Evolutionary conservation across 345 rosid genomes (phyloP).

Genomic region (thale cress (Arabidopsis thaliana)): DNA sequence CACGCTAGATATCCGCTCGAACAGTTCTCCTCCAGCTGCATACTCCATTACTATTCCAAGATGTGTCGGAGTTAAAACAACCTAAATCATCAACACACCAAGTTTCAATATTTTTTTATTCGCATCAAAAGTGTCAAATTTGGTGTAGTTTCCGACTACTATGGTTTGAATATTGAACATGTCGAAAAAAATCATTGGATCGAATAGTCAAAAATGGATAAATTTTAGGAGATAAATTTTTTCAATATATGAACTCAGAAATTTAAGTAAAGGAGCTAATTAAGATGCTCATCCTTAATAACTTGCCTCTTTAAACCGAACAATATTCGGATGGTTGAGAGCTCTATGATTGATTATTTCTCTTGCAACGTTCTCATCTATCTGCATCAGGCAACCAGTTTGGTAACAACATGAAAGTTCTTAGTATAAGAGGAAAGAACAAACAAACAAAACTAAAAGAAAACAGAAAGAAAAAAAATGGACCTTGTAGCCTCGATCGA

Average conservation of each 20-base stretch:
- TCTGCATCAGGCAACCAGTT: slow-evolving; percentile 44
- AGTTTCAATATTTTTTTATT: background rate
- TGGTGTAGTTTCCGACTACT: background rate
- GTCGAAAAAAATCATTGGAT: background rate
- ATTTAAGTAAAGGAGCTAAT: background rate
- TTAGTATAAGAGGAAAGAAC: background rate
- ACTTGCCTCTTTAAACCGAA: slow-evolving; percentile 71
- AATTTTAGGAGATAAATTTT: background rate
- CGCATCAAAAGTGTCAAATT: background rate
- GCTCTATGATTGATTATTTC: slow-evolving; percentile 82
- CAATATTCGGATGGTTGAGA: slow-evolving; percentile 71
- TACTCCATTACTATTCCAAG: slow-evolving; percentile 81
- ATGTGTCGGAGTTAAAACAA: slow-evolving; percentile 67
- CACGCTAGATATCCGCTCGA: slow-evolving; percentile 57
- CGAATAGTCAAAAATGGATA: background rate
- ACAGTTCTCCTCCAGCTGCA: slow-evolving; percentile 80
- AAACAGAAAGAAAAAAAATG: background rate
- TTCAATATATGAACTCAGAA: background rate
- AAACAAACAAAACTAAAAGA: background rate
- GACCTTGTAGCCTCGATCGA: slow-evolving; percentile 75
- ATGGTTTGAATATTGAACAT: slow-evolving; percentile 6
- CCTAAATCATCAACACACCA: slow-evolving; percentile 45
- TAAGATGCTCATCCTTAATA: background rate
- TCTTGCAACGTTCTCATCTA: slow-evolving; percentile 76
- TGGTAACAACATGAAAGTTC: background rate